Conservation (phyloP, 1,284 basidiomycete genomes). For the Peniophora sp. region DNA sequence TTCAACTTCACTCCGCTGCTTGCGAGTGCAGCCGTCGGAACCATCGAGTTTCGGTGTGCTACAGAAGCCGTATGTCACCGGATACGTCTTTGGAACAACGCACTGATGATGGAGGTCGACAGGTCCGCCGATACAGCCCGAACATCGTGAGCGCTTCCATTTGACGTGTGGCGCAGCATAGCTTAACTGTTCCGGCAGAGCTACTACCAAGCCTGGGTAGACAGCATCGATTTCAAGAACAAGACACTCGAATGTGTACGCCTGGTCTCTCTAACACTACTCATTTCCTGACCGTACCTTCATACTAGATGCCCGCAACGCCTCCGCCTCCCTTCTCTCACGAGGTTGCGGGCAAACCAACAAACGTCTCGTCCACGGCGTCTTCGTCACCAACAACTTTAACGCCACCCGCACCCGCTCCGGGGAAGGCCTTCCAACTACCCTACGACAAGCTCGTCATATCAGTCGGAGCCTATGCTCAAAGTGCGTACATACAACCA, state of each 20-base stretch:
- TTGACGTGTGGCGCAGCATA: background rate
- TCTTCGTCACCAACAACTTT: background rate
- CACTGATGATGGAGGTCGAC: conserved; percentile 5
- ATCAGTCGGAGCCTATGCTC: conserved; percentile 78
- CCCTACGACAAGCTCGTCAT: conserved; percentile 80
- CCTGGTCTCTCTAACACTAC: conserved; percentile 5
- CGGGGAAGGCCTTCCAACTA: conserved; percentile 33
- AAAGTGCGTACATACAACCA: conserved; percentile 39
- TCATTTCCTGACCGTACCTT: background rate
- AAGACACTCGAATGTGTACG: conserved; percentile 55
- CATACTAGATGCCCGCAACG: conserved; percentile 43
- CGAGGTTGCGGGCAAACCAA: background rate
- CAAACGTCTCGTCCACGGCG: background rate
- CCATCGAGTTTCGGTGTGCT: conserved; percentile 73
- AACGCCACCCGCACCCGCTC: background rate
- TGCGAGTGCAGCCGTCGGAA: conserved; percentile 74
- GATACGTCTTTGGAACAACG: no score
- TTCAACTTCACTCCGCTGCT: conserved; percentile 83
- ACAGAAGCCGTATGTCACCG: conserved; percentile 75
- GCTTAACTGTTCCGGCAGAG: conserved; percentile 27
- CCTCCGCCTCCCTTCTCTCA: conserved; percentile 26
- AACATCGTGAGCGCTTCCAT: conserved; percentile 35
- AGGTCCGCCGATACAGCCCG: conserved; percentile 51
- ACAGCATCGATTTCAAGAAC: conserved; percentile 63
- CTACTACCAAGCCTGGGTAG: conserved; percentile 68